Evolutionary conservation across 371 early-diverging fungal species (phyloP).

Genomic region (Dipsacomyces acuminosporus): DNA sequence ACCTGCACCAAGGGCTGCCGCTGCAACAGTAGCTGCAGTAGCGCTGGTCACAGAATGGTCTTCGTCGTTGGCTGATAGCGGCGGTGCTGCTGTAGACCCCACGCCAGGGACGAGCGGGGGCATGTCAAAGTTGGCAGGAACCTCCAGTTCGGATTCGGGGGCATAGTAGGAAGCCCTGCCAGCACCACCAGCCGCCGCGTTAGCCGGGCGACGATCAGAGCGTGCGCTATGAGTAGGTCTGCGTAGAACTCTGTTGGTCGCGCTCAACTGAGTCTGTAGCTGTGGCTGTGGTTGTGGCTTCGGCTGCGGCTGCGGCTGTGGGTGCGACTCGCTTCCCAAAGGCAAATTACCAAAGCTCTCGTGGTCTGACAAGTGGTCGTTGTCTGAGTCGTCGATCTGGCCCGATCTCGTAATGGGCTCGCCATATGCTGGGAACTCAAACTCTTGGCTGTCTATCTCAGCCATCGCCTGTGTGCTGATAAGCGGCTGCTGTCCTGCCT

Average conservation of each 20-base stretch:
- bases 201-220: constrained; percentile 18
- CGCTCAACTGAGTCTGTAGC: not conserved
- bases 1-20: no score
- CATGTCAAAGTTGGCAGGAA: constrained; percentile 36
- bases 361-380: no score
- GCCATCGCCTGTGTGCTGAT: no score
- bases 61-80: not conserved
- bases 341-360: no score
- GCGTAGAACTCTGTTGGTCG: not conserved
- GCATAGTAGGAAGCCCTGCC: constrained; percentile 37
- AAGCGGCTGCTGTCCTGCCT: no score
- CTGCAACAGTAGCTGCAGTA: not conserved
- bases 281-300: not conserved
- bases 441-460: no score
- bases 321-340: no score
- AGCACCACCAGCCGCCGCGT: constrained; percentile 2
- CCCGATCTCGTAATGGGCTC: no score
- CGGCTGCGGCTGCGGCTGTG: constrained; percentile 1
- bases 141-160: constrained; percentile 20
- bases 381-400: no score
- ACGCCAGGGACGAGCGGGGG: not conserved
- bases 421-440: no score
- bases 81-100: constrained; percentile 1
- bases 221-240: constrained; percentile 25
- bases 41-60: not conserved